Percentiles rank a stretch among this genome's conserved stretches.
Evolutionary conservation across 108 stramenopile species (phyloP).

Genomic region (Cyclotella distinguenda): DNA sequence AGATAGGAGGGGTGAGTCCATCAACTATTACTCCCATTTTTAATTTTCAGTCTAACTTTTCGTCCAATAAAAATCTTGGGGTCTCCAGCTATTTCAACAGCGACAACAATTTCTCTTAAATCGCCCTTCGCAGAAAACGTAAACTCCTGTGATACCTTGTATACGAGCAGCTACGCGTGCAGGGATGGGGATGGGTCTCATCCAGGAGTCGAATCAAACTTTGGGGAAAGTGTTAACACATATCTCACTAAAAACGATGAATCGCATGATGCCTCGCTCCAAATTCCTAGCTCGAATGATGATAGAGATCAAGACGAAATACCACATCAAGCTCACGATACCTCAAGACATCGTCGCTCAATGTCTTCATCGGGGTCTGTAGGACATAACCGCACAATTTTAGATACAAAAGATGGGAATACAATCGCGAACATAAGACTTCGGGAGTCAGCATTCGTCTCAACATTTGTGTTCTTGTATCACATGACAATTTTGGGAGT

Average conservation of each 20-base stretch:
- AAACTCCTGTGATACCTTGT: neutral
- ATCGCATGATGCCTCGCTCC: too few species aligned
- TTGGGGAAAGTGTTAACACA: neutral
- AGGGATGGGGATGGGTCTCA: neutral
- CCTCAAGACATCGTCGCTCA: neutral
- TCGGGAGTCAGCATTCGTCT: conserved; percentile 30
- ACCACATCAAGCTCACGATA: too few species aligned
- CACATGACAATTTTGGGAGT: conserved; percentile 44
- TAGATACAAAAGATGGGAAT: neutral
- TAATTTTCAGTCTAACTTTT: neutral
- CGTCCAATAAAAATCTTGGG: neutral
- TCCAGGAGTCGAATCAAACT: neutral
- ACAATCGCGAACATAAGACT: neutral
- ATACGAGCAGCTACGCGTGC: neutral
- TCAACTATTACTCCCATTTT: neutral
- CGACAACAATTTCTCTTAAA: conserved; percentile 19
- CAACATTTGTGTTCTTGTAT: conserved; percentile 37
- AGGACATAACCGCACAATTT: neutral
- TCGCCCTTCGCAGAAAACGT: conserved; percentile 1
- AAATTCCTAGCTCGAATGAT: too few species aligned
- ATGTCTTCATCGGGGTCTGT: neutral
- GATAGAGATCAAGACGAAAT: neutral
- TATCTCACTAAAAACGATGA: neutral
- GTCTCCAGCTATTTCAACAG: conserved; percentile 23
- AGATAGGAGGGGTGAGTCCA: conserved; percentile 27